Evolutionary conservation across 2,329 filamentous ascomycete species (phyloP).

Genomic region (Beauveria rudraprayagi): DNA sequence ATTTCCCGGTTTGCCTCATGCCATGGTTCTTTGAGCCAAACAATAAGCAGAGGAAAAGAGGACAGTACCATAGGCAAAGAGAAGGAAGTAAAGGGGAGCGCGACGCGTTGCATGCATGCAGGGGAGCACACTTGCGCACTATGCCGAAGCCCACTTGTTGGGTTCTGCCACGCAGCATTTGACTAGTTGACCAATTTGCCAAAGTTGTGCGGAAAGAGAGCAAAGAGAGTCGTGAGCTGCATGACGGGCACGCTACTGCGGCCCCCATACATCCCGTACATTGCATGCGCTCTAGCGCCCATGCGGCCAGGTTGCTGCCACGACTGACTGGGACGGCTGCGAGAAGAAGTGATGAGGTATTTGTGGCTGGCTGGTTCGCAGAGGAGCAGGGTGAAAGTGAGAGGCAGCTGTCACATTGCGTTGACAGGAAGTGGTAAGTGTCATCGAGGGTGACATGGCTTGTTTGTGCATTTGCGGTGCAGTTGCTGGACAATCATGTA

Average conservation of each 20-base stretch:
- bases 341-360: neutral
- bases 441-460: neutral
- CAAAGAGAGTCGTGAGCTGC: neutral
- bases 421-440: neutral
- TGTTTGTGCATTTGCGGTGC: neutral
- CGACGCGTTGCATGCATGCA: neutral
- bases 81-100: neutral
- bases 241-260: neutral
- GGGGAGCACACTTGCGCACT: neutral
- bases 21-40: neutral
- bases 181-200: too few relatives aligned
- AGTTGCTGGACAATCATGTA: neutral
- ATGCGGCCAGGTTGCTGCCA: neutral
- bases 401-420: neutral
- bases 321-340: neutral
- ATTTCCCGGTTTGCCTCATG: neutral
- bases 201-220: neutral
- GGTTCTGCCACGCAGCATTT: neutral
- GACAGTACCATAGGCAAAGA: neutral
- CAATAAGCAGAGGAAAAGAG: neutral
- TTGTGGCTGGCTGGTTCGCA: constrained; percentile 1
- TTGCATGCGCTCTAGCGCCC: neutral
- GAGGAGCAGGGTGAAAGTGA: neutral
- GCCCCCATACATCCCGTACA: neutral
- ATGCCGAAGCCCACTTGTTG: neutral